Evolutionary conservation across 2,329 filamentous ascomycete genomes (phyloP), one percentile per base, ranked within the genome.

Genomic region (Exophiala aquamarina): DNA sequence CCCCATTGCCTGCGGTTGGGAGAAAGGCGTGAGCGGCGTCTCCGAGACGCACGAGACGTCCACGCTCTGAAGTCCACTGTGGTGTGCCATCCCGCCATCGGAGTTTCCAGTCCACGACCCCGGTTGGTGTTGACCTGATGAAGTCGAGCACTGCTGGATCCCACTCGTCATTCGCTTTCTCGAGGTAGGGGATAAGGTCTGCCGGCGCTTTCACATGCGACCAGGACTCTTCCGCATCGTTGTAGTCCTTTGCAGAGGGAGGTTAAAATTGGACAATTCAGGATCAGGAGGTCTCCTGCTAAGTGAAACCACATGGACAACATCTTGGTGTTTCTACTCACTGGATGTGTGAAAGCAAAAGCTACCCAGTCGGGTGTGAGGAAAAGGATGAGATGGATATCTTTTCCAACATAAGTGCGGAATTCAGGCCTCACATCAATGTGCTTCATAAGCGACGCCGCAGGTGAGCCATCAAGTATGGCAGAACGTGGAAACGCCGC

Each of bases 11-110:
- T 0, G 72, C 73, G 3, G 72, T 74, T 0, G 78, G 70, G 3
- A 74, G 71, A 47, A 81, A 64, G 0, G 77, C 76, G 61, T 82
- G 78, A 8, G 75, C 74, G 2, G 74, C 67, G 54, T 77, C 73
- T 3, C 75, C 75, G 19, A 78, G 68, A 2, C 75, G 60, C 14
- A 73, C 63, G 33, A 74, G 70, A 11, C 71, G 63, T 10, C 40
- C 41, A 17, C 35, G 15, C 2, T 44, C 32, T n/a, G 40, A 49
- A 14, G 38, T 41, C 44, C 44, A 47, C 11, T 41, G 31, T 2
- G n/a, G 9, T 15, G 19, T 14, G 14, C 37, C 31, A 17, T 47
- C 44, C 9, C 44, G 38, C 44, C 44, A 47, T 9, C 38, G 10
- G 4, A 47, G 19, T 14, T 40, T 47, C 44, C 44, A 47, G 32